Evolutionary conservation across 2,329 filamentous ascomycete genomes (phyloP).

Genomic region (Phaeosphaeriaceae sp.): DNA sequence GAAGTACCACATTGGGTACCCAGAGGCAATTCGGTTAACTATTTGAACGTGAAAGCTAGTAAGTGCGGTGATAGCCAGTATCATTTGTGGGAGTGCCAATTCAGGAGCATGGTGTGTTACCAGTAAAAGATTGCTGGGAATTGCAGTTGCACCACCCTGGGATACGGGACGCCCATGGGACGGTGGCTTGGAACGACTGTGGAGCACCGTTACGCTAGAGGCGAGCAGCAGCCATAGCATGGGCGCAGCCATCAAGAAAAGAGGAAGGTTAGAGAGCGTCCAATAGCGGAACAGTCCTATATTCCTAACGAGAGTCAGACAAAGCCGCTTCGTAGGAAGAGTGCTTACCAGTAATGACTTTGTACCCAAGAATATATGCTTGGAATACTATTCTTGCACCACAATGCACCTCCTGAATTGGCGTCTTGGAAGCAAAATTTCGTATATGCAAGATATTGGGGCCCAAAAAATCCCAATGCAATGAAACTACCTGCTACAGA

Average conservation of each 20-base stretch:
- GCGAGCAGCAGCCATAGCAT: constrained; percentile 71
- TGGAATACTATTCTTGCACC: constrained; percentile 76
- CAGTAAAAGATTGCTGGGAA: constrained; percentile 9
- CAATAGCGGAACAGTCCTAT: constrained; percentile 89
- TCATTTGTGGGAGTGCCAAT: constrained; percentile 73
- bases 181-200: constrained; percentile 50
- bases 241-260: constrained; percentile 84
- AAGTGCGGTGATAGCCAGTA: constrained; percentile 74
- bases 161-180: constrained; percentile 22
- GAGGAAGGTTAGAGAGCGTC: constrained; percentile 82
- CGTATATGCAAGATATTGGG: constrained; percentile 77
- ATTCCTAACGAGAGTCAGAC: constrained; percentile 66
- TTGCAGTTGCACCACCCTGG: constrained; percentile 14
- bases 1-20: constrained; percentile 88
- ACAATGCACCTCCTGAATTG: constrained; percentile 58
- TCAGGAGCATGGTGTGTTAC: constrained; percentile 29
- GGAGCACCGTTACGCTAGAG: constrained; percentile 59
- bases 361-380: constrained; percentile 95
- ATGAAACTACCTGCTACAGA: constrained; percentile 72
- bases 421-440: constrained; percentile 59
- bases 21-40: constrained; percentile 85
- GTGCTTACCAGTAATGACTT: constrained; percentile 80
- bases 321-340: background rate
- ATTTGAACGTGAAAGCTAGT: constrained; percentile 93
- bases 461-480: constrained; percentile 69